Conservation (phyloP, 306 rosid genomes). For the Rosa rugosa region DNA sequence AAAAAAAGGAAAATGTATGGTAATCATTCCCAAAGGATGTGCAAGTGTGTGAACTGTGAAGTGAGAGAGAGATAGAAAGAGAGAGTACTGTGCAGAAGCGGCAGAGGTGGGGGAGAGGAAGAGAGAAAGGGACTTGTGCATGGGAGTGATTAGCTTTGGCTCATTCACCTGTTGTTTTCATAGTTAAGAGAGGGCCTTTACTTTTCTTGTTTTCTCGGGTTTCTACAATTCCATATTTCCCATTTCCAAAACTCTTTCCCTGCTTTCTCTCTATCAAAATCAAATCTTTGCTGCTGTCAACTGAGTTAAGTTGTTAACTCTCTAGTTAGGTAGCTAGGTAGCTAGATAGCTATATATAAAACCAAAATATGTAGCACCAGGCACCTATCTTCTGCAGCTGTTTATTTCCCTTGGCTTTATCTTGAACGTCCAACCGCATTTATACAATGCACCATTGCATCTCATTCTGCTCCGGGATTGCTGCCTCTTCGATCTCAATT, state of each 20-base stretch:
- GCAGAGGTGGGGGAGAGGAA: slow-evolving; percentile 61
- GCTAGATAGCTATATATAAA: background rate
- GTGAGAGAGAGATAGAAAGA: slow-evolving; percentile 26
- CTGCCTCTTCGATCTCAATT: background rate
- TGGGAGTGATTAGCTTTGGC: slow-evolving; percentile 81
- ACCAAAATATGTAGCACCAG: slow-evolving; percentile 5
- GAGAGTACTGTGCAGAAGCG: slow-evolving; percentile 39
- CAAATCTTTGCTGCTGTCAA: slow-evolving; percentile 22
- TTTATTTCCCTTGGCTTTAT: background rate
- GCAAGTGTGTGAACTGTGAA: slow-evolving; percentile 4
- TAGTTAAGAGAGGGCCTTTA: slow-evolving; percentile 38
- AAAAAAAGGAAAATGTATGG: slow-evolving; percentile 41
- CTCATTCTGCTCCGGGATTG: slow-evolving; percentile 11
- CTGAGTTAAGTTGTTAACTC: slow-evolving; percentile 31
- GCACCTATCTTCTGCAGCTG: slow-evolving; percentile 9
- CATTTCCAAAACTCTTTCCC: slow-evolving; percentile 11
- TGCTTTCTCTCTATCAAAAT: slow-evolving; percentile 4
- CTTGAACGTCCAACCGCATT: slow-evolving; percentile 1
- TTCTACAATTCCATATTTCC: slow-evolving; percentile 68
- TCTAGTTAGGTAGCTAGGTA: background rate
- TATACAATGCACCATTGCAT: background rate
- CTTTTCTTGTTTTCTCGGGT: slow-evolving; percentile 47
- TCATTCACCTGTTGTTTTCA: slow-evolving; percentile 84
- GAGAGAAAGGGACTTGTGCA: slow-evolving; percentile 94
- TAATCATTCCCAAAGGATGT: slow-evolving; percentile 54